Base-by-base conservation (phyloP, 2,329 filamentous ascomycete genomes). In the Beauveria sp. region DNA sequence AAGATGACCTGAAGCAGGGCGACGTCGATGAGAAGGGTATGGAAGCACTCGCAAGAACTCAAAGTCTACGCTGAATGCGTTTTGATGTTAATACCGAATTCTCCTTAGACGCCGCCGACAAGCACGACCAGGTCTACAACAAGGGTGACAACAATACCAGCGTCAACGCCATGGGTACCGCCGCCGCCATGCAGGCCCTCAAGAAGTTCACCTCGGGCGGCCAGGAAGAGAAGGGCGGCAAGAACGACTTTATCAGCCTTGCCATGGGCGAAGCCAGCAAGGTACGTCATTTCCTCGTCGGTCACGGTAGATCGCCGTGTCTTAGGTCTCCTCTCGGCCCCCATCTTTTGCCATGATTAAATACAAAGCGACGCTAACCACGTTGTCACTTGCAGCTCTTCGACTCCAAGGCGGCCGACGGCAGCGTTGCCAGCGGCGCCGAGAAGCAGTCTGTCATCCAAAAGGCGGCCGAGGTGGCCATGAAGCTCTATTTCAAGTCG, bases 401-500 rank as follows among this genome's bases (percentile, higher is more conserved):
- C 67, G 85, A 88, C 66, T 75, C 79, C 71, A 83, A 86, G 72
- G 72, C 78, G 34, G 75, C 79, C 10, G 73, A 81, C 66, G 83
- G 83, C 67, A 80, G 82, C 67, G 76, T 84, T 22, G 71, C 77
- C 3, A 74, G 80, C 26, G 80, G 82, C 28, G 83, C 88, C 5
- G 89, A 84, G 75, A 96, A 96, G 83, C 86, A 96, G 75, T 87
- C 86, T 53, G 91, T 86, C 55, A 79, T 97, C 52, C 86, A 89
- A 71, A 80, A 87, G 73, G 93, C 93, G 3, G 92, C 87, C 1
- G 88, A 96, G 80, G 88, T 90, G 83, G 93, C 92, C 3, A 75
- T 96, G 68, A 92, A 96, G 83, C 89, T 96, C 85, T 96, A 93
- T 75, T 77, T 96, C 79, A 93, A 96, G 83, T 86, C 83, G 68